Conservation (phyloP, 75 land plant genomes). For the Sequoia sempervirens region DNA sequence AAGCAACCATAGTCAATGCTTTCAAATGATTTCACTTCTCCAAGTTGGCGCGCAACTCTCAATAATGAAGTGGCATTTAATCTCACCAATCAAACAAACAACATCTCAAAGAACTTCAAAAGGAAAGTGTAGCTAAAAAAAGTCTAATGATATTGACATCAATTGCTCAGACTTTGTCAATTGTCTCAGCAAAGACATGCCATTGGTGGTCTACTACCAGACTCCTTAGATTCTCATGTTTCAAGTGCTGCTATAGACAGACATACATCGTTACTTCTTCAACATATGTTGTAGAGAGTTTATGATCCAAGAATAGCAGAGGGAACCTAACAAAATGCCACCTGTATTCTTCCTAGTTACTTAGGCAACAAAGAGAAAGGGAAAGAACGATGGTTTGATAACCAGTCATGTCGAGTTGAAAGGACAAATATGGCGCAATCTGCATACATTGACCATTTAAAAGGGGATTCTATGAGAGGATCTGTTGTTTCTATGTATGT, state of each 20-base stretch:
- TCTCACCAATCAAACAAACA: too few relatives aligned
- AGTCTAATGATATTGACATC: too few relatives aligned
- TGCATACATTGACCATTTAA: conserved; percentile 9
- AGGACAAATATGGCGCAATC: conserved; percentile 8
- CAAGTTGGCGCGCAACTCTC: too few relatives aligned
- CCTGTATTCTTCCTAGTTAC: conserved; percentile 7
- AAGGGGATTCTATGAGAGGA: conserved; percentile 13
- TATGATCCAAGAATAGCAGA: background rate
- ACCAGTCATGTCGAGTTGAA: conserved; percentile 2
- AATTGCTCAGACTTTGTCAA: conserved; percentile 74
- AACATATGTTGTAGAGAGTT: conserved; percentile 20
- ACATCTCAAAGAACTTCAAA: too few relatives aligned
- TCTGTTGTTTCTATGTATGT: conserved; percentile 16
- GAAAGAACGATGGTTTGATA: conserved; percentile 3
- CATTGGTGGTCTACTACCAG: conserved; percentile 13
- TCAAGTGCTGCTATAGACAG: conserved; percentile 16
- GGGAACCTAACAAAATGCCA: conserved; percentile 11
- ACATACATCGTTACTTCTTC: conserved; percentile 14
- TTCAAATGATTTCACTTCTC: too few relatives aligned
- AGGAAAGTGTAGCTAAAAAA: too few relatives aligned
- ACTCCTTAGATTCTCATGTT: conserved; percentile 16
- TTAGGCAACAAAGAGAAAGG: conserved; percentile 10
- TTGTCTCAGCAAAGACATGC: conserved; percentile 46
- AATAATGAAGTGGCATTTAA: too few relatives aligned
- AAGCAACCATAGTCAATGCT: too few relatives aligned